These are phyloP conservation scores for Picea mariana DNA, from an alignment of 83 land plant species.

Conservation along the genomic window DNA sequence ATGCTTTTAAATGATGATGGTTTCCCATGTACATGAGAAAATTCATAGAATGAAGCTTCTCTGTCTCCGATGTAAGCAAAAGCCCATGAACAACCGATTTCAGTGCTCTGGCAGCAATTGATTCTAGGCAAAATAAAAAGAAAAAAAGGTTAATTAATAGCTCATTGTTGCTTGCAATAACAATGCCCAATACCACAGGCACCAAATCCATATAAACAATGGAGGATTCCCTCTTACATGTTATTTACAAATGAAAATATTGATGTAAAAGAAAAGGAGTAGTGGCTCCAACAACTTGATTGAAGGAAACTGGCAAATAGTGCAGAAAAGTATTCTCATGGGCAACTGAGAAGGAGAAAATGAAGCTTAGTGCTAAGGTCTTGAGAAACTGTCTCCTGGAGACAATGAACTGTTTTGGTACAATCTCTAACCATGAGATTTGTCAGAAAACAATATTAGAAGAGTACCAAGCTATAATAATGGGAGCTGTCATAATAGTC, in stretches of 20 bases:
- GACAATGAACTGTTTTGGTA: constrained; percentile 53
- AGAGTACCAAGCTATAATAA: no score
- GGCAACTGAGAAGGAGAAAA: constrained; percentile 80
- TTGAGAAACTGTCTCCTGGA: constrained; percentile 65
- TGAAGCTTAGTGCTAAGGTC: constrained; percentile 54
- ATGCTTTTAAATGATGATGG: no score
- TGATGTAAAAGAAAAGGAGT: constrained; percentile 84
- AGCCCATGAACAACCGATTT: no score
- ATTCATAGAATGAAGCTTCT: constrained; percentile 84
- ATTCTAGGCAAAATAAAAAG: constrained; percentile 67
- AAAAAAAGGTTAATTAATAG: constrained; percentile 78
- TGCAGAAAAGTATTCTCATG: constrained; percentile 74
- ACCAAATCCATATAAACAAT: constrained; percentile 63
- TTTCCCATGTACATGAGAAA: no score
- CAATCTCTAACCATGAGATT: constrained; percentile 53
- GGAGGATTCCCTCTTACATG: constrained; percentile 58
- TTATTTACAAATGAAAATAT: constrained; percentile 72
- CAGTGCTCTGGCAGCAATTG: constrained; percentile 79
- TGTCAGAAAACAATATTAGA: constrained; percentile 57
- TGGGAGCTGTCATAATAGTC: no score
- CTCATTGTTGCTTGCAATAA: constrained; percentile 75
- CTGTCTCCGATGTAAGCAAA: constrained; percentile 66
- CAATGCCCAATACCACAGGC: constrained; percentile 84
- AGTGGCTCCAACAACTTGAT: constrained; percentile 83
- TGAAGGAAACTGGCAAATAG: constrained; percentile 78